Percentiles rank a stretch among this genome's conserved stretches.
phyloP scores from a whole-genome alignment of 139 green algal species.

The Trebouxia sp. region DNA sequence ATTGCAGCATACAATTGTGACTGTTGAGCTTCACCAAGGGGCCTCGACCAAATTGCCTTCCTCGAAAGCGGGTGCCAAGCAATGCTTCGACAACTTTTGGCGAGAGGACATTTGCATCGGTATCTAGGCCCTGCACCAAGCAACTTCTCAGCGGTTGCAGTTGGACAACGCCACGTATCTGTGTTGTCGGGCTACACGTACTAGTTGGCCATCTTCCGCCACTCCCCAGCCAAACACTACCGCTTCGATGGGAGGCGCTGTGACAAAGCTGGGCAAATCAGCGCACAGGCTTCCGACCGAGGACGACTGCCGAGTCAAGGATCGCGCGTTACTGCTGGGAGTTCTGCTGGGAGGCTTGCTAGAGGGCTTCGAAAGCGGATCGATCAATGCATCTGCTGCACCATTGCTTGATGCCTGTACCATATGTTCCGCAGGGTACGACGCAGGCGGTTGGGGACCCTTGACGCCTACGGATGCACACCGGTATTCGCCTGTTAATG shows the following conservation, averaged over 20 bases:
- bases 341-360: slow-evolving; percentile 7
- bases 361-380: neutral
- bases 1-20: neutral
- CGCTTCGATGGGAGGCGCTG: slow-evolving; percentile 74
- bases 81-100: slow-evolving; percentile 82
- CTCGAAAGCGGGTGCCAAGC: slow-evolving; percentile 68
- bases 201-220: slow-evolving; percentile 85
- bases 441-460: no score
- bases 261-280: slow-evolving; percentile 42
- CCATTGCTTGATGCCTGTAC: neutral
- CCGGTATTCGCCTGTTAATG: no score
- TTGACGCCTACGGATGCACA: no score
- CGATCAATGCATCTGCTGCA: neutral
- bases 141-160: neutral
- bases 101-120: slow-evolving; percentile 36
- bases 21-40: slow-evolving; percentile 39
- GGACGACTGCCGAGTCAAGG: slow-evolving; percentile 3
- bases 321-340: neutral
- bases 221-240: slow-evolving; percentile 88
- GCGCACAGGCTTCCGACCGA: slow-evolving; percentile 35
- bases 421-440: no score
- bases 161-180: no score
- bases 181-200: slow-evolving; percentile 20
- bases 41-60: slow-evolving; percentile 40
- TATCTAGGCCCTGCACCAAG: slow-evolving; percentile 45